phyloP scores from a whole-genome alignment of 2,329 filamentous ascomycete species.

The Neopestalotiopsis rosae region DNA sequence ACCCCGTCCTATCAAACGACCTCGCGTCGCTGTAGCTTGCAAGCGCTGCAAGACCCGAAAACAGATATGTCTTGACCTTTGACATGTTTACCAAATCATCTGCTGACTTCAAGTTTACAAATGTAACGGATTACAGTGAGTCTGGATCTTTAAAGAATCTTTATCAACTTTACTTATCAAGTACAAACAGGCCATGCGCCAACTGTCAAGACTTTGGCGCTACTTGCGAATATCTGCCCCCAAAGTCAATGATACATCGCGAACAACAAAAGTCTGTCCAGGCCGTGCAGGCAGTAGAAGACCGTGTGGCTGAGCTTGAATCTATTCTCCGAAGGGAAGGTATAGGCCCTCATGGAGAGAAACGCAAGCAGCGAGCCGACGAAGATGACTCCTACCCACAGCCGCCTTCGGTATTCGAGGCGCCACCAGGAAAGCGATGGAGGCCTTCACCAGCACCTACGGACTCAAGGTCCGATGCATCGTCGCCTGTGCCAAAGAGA shows the following conservation, averaged over 20 bases:
- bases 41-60: constrained; percentile 28
- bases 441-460: constrained; percentile 13
- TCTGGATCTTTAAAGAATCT: constrained; percentile 11
- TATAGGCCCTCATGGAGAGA: constrained; percentile 10
- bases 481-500: constrained; percentile 13
- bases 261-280: constrained; percentile 23
- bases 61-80: constrained; percentile 23
- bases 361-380: constrained; percentile 9
- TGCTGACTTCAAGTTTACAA: constrained; percentile 15
- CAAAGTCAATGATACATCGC: constrained; percentile 39
- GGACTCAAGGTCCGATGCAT: constrained; percentile 8
- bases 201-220: constrained; percentile 28
- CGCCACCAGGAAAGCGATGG: constrained; percentile 1
- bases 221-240: constrained; percentile 40
- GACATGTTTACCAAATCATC: not conserved
- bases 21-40: constrained; percentile 27
- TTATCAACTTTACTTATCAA: not conserved
- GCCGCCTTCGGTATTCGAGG: not conserved
- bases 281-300: constrained; percentile 24
- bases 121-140: constrained; percentile 23
- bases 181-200: not conserved
- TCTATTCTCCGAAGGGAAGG: constrained; percentile 22
- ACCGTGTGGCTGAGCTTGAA: constrained; percentile 27
- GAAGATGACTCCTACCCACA: not conserved
- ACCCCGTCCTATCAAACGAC: constrained; percentile 22